Conservation (phyloP, 306 rosid species). For the Rubus idaeus region DNA sequence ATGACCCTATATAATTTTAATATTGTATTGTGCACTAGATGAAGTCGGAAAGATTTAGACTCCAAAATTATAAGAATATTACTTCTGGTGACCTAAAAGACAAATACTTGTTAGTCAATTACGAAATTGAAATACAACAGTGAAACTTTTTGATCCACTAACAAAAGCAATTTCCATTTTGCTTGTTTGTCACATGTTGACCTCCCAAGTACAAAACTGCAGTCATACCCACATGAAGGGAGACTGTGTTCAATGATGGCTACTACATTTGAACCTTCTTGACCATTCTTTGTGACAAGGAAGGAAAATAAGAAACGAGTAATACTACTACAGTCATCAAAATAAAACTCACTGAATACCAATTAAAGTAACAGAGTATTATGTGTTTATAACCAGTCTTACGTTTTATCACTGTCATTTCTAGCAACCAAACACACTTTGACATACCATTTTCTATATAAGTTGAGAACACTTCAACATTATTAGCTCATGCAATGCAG, state of each 20-base stretch:
- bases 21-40: background rate
- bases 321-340: background rate
- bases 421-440: background rate
- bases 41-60: constrained; percentile 1
- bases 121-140: background rate
- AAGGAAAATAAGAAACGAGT: background rate
- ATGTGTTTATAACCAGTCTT: background rate
- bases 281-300: background rate
- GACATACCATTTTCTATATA: background rate
- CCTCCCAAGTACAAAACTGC: background rate
- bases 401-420: background rate
- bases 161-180: constrained; percentile 14
- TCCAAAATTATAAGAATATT: background rate
- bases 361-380: background rate
- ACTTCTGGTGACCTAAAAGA: background rate
- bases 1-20: background rate
- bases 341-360: background rate
- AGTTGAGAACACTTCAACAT: background rate
- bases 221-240: constrained; percentile 12
- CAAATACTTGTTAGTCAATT: background rate
- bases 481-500: background rate
- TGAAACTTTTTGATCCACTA: constrained; percentile 11
- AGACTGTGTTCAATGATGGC: constrained; percentile 17
- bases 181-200: constrained; percentile 12
- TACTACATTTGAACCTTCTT: background rate